phyloP scores from a whole-genome alignment of 208 protist genomes.

The Wallacemonas collosoma region DNA sequence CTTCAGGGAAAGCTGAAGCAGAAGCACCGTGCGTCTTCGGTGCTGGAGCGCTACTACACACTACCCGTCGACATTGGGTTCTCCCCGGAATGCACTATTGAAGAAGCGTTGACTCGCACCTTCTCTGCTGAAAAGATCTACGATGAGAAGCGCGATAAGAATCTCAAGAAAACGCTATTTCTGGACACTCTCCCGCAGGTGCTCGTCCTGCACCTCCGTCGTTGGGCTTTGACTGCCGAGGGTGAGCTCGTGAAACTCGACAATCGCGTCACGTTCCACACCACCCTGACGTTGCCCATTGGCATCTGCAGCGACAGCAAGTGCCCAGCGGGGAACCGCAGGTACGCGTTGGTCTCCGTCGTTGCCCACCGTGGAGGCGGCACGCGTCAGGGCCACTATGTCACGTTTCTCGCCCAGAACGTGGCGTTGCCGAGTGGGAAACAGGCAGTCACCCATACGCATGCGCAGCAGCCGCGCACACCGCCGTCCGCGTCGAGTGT shows the following conservation, averaged over 20 bases:
- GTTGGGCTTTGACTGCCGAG: constrained; percentile 85
- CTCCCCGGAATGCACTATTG: constrained; percentile 59
- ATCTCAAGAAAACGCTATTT: constrained; percentile 66
- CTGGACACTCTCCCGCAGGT: constrained; percentile 56
- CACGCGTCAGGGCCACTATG: constrained; percentile 73
- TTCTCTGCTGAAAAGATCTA: constrained; percentile 63
- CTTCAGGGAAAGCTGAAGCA: constrained; percentile 61
- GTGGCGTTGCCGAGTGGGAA: constrained; percentile 26
- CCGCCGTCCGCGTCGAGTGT: constrained; percentile 22
- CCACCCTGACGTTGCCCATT: constrained; percentile 57
- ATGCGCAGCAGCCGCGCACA: constrained; percentile 1
- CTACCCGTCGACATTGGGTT: constrained; percentile 71
- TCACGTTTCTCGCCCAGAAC: constrained; percentile 64
- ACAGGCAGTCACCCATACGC: background rate
- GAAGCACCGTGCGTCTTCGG: constrained; percentile 55
- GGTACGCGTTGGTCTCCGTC: constrained; percentile 68
- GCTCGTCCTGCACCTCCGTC: constrained; percentile 74
- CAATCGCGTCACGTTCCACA: constrained; percentile 63
- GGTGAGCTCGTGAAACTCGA: constrained; percentile 85
- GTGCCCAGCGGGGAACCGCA: constrained; percentile 23
- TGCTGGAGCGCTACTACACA: constrained; percentile 68
- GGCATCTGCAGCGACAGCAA: constrained; percentile 51
- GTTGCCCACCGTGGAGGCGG: constrained; percentile 66
- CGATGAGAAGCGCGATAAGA: constrained; percentile 50
- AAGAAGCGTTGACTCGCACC: constrained; percentile 66